These are phyloP conservation scores for Suillus discolor DNA, from an alignment of 768 basidiomycete genomes.

Conservation along the genomic window DNA sequence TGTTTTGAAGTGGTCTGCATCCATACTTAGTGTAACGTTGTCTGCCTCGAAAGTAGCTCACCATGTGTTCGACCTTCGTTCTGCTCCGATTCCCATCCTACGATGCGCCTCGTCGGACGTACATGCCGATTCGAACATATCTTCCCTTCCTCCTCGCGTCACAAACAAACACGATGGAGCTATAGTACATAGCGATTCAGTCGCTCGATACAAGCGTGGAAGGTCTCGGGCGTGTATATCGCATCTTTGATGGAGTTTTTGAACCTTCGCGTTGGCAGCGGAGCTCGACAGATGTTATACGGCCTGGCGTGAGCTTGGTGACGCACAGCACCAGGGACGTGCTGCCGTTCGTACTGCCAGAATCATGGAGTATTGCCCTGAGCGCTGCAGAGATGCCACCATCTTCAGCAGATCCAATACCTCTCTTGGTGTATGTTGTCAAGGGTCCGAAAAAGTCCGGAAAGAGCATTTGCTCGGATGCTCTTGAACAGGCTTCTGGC, in stretches of 20 bases:
- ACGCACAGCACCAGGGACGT: conserved; percentile 30
- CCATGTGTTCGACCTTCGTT: conserved; percentile 73
- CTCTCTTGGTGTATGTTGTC: conserved; percentile 56
- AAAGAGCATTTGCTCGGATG: conserved; percentile 85
- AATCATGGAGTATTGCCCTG: conserved; percentile 39
- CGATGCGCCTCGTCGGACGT: conserved; percentile 28
- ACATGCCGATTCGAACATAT: conserved; percentile 3
- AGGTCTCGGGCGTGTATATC: conserved; percentile 63
- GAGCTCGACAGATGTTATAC: conserved; percentile 23
- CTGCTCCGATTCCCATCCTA: conserved; percentile 71
- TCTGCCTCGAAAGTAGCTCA: conserved; percentile 43
- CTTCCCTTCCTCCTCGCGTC: conserved; percentile 15
- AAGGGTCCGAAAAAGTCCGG: conserved; percentile 88
- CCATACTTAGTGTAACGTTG: conserved; percentile 58
- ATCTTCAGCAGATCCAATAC: conserved; percentile 11
- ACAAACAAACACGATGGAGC: conserved; percentile 28
- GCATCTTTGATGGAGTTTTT: conserved; percentile 66
- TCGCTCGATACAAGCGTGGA: conserved; percentile 63
- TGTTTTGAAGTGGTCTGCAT: conserved; percentile 63
- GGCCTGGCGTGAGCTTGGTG: conserved; percentile 37
- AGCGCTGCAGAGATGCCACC: conserved; percentile 5
- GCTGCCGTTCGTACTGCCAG: conserved; percentile 37
- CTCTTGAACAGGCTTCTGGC: conserved; percentile 68
- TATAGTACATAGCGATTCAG: conserved; percentile 59
- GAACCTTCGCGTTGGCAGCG: conserved; percentile 48